These are phyloP conservation scores for Trichosanthes truncata DNA, from an alignment of 306 rosid genomes.

Conservation along the genomic window DNA sequence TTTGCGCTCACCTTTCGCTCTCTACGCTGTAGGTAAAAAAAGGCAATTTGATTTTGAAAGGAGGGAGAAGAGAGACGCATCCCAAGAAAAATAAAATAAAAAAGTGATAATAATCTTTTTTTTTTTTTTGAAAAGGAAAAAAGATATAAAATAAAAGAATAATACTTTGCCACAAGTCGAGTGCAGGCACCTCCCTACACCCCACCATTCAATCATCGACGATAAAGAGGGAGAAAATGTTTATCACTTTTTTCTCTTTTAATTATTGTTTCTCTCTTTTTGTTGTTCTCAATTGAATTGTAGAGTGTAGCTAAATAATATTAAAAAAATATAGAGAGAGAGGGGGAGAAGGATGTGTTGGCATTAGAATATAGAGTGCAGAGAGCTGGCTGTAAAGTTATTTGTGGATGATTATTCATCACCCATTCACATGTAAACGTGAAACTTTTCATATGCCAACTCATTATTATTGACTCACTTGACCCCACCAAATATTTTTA, in stretches of 20 bases:
- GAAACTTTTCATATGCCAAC: not conserved
- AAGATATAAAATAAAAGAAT: no score
- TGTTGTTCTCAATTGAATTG: no score
- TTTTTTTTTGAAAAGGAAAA: not conserved
- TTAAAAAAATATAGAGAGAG: not conserved
- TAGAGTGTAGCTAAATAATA: no score
- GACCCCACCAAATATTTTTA: not conserved
- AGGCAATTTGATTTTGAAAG: not conserved
- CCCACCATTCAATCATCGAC: no score
- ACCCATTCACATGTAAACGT: slow-evolving; percentile 6
- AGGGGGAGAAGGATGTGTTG: not conserved
- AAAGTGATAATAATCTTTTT: not conserved
- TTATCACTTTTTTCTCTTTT: no score
- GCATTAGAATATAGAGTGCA: not conserved
- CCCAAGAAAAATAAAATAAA: not conserved
- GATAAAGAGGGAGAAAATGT: no score
- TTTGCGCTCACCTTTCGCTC: not conserved
- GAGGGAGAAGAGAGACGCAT: not conserved
- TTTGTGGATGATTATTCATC: not conserved
- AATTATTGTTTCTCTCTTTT: no score
- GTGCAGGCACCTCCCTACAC: no score
- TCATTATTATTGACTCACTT: not conserved
- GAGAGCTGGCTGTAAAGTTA: not conserved
- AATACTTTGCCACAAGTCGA: no score
- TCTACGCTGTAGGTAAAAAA: not conserved